A percentile compares a stretch with the other conserved stretches of the same genome.
Evolutionary conservation across 2,329 filamentous ascomycete genomes (phyloP).

Genomic region (Beauveria sp.): DNA sequence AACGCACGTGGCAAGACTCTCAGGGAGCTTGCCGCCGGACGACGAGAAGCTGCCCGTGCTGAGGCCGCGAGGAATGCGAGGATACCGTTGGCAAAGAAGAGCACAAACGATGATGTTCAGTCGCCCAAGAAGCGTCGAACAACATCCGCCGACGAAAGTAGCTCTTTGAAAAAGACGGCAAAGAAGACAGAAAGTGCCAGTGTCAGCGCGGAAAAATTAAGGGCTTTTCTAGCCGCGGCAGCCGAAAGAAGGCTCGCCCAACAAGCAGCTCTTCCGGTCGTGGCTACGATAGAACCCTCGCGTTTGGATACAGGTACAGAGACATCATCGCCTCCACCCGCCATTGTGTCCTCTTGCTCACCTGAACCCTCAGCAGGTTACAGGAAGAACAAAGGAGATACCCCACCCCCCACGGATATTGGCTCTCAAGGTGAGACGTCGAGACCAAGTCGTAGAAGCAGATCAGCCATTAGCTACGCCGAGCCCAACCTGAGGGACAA

Average conservation of each 20-base stretch:
- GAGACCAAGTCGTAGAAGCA: conserved; percentile 59
- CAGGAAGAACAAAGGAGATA: conserved; percentile 37
- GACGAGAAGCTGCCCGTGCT: conserved; percentile 31
- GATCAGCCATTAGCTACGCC: conserved; percentile 68
- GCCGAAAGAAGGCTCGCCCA: conserved; percentile 16
- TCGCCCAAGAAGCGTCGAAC: conserved; percentile 49
- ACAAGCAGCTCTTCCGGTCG: conserved; percentile 14
- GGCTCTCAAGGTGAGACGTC: conserved; percentile 48
- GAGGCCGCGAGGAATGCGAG: conserved; percentile 26
- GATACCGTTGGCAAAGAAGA: conserved; percentile 49
- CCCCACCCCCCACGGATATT: conserved; percentile 53
- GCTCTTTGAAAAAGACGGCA: conserved; percentile 29
- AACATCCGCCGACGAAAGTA: conserved; percentile 27
- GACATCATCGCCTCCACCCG: conserved; percentile 29
- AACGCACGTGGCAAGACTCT: conserved; percentile 34
- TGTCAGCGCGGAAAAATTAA: conserved; percentile 19
- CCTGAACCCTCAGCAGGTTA: conserved; percentile 35
- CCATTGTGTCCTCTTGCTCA: conserved; percentile 39
- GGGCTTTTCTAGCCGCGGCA: conserved; percentile 17
- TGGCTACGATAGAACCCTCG: conserved; percentile 8
- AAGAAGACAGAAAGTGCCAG: not conserved
- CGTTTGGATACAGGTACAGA: conserved; percentile 15
- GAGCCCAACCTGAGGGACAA: conserved; percentile 76
- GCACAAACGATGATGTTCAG: conserved; percentile 49
- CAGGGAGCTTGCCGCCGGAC: conserved; percentile 37